These are phyloP conservation scores for Populus ilicifolia DNA, from an alignment of 345 rosid species.

Conservation along the genomic window DNA sequence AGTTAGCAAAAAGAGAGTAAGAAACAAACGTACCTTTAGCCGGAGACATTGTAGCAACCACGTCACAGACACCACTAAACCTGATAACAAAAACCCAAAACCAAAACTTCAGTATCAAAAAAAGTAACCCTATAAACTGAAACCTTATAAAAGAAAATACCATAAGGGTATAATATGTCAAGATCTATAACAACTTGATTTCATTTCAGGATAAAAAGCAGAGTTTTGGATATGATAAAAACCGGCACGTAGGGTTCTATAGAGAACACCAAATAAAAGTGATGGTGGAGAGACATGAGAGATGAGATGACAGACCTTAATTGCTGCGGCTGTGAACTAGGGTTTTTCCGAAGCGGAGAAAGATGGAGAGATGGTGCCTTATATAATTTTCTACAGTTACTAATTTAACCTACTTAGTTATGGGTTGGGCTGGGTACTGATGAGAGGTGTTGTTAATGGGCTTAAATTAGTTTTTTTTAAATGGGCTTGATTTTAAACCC, in stretches of 20 bases:
- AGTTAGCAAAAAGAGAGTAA: neutral
- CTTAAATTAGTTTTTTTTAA: neutral
- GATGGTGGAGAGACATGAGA: neutral
- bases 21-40: conserved; percentile 25
- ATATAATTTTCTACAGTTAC: neutral
- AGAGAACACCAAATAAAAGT: neutral
- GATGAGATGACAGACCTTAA: neutral
- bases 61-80: neutral
- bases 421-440: neutral
- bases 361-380: neutral
- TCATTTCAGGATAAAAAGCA: neutral
- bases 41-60: conserved; percentile 34
- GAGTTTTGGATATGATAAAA: neutral
- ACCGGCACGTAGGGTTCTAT: neutral
- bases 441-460: neutral
- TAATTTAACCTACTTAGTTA: neutral
- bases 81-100: neutral
- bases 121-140: neutral
- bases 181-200: neutral
- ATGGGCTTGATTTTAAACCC: neutral
- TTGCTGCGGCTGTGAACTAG: neutral
- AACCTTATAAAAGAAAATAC: neutral
- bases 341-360: neutral
- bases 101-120: neutral
- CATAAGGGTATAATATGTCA: neutral